Base-by-base conservation (phyloP, 768 basidiomycete species). In the Amanita phalloides region DNA sequence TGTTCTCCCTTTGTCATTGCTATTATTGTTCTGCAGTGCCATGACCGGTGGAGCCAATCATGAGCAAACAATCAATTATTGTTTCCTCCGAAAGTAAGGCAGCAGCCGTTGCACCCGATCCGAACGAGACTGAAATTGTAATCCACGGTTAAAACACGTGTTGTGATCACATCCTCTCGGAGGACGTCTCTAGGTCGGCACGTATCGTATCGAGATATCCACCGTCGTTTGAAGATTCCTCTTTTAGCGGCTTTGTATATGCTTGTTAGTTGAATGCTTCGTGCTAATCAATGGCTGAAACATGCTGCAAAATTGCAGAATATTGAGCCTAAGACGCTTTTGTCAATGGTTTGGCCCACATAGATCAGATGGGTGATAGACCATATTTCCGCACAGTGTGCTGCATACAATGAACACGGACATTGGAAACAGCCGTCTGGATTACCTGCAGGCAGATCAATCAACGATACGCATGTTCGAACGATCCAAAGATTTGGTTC, bases 81-180 rank as follows among this genome's bases (percentile, higher is more conserved):
- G 28, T 26, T 30, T 14, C 26, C 43, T 10, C 43, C 26, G 43
- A 44, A 14, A 25, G 13, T 44, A 23, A 26, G 41, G 20, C 17
- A 43, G 41, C 43, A 21, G 43, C 43, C 17, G 17, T 17, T 17
- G 17, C 17, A 17, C 17, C 17, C 17, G 43, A 44, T 26, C 25
- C 13, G 43, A 44, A 30, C 25, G 43, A 6, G 25, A 30, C 26
- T 25, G 25, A 28, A 26, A 44, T 26, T 26, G 14, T 44, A 44
- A 44, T 45, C n/a, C 44, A 45, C 28, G 44, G 44, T 26, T 45
- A 45, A 45, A 45, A 45, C 44, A 45, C 44, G 44, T 45, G 44
- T 30, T 30, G n/a, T 32, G 44, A 45, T 45, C 28, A 20, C 44
- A 30, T 28, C 25, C 25, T 9, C 6, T 44, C 43, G 26, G 43